Base-by-base conservation (phyloP, 2,329 filamentous ascomycete species). In the Blumeriella jaapii region DNA sequence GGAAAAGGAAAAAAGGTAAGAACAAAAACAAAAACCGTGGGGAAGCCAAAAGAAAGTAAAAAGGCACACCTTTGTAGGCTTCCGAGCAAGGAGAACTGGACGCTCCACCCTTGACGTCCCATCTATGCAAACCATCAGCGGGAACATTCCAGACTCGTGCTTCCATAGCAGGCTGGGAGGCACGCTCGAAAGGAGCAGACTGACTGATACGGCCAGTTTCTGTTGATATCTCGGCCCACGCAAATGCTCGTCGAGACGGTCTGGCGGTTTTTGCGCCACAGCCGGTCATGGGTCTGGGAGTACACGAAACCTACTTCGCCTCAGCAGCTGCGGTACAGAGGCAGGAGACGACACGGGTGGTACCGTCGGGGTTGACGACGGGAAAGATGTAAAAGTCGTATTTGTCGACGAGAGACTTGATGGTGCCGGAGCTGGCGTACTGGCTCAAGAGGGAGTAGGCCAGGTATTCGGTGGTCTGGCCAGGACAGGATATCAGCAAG, bases 361-460 rank as follows among this genome's bases (percentile, higher is more conserved):
- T 27, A 27, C 72, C 71, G 36, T 77, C 73, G 0, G 71, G 71
- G 49, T 78, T 78, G 11, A 74, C 70, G 15, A 77, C 57, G 3
- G 74, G 73, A 41, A 78, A 64, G 45, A 81, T 65, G 54, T 76
- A 78, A 45, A 76, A 76, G 56, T 82, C 78, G 50, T 74, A 78
- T 36, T 63, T 69, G 54, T 78, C 64, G 15, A 79, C 61, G 34
- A 70, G 63, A 1, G 55, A 50, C 24, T 54, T 60, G 24, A 65
- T 55, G 4, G 55, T 52, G 1, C 56, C 46, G n/a, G 56, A 46
- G 12, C 54, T 53, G 19, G 49, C 50, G 46, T 70, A 71, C 31
- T 62, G 60, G 22, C 57, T 57, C 12, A 74, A 55, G 19, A 76
- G 57, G 12, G 61, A 55, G 41, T 63, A 64, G 7, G 65, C 61